These are phyloP conservation scores for Ophiosphaerella narmari DNA, from an alignment of 2,329 filamentous ascomycete species.

Conservation along the genomic window DNA sequence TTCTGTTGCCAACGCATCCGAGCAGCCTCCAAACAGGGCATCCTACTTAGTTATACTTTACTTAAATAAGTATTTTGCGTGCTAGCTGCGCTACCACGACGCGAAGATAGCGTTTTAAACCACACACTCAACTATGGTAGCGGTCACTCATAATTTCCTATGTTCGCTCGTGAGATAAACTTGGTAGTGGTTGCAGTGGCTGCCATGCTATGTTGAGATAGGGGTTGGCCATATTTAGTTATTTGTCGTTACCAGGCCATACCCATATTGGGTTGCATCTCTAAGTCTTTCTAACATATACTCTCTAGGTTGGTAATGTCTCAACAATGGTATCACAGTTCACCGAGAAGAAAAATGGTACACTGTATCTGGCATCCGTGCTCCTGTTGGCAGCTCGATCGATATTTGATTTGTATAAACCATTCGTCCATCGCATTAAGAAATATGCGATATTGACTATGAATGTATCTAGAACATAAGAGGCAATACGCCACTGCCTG, in stretches of 20 bases:
- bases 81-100: too few species aligned
- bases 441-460: conserved; percentile 61
- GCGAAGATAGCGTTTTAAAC: too few species aligned
- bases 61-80: too few species aligned
- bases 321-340: conserved; percentile 49
- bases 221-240: too few species aligned
- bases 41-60: too few species aligned
- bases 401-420: conserved; percentile 55
- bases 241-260: conserved; percentile 8
- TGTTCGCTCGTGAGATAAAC: too few species aligned
- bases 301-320: conserved; percentile 47
- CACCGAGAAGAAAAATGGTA: conserved; percentile 55
- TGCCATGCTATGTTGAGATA: too few species aligned
- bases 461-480: conserved; percentile 50
- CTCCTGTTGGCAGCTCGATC: conserved; percentile 53
- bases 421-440: conserved; percentile 58
- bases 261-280: conserved; percentile 37
- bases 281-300: conserved; percentile 48
- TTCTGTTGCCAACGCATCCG: too few species aligned
- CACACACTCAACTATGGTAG: too few species aligned
- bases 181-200: too few species aligned
- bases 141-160: too few species aligned
- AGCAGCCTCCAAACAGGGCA: too few species aligned
- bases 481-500: conserved; percentile 37
- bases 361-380: conserved; percentile 49